Base-by-base conservation (phyloP, 305 asterid genomes). In the Solanum hybrid region DNA sequence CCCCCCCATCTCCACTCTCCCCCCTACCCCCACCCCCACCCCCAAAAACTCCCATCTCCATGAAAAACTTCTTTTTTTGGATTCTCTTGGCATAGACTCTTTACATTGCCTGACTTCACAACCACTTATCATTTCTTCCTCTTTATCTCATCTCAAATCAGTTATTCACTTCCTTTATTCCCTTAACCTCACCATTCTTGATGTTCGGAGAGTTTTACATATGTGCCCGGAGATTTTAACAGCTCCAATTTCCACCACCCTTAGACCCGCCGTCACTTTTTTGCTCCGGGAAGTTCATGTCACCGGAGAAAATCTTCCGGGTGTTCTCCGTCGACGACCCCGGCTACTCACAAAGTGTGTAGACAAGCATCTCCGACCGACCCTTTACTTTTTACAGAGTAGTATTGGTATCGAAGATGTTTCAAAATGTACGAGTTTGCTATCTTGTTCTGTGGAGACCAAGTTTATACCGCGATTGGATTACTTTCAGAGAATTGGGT, bases 251-350 rank as follows among this genome's bases (percentile, higher is more conserved):
- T 86, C 92, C 77, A 64, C 88, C 4, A 91, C 91, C 16, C 27
- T 95, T 3, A 90, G 95, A 56, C 97, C 98, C 4, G 97, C 98
- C 36, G 91, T 94, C 56, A 95, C 96, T 14, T 97, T 97, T 89
- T 95, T 96, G 90, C 97, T 97, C 89, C 96, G 97, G 14, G 99
- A 97, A 91, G 99, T 94, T 20, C 91, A 88, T 84, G 98, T 97
- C 12, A 82, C 89, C 4, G 89, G 93, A 71, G 86, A 89, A 85
- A 92, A 93, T 10, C 93, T 97, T 56, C 98, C 95, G 89, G 90
- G 91, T 92, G 97, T 96, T 89, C 94, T 97, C 92, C 95, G 95
- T 88, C 95, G 99, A 37, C 99, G 98, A 2, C 99, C 99, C 2
- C 94, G 98, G 40, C 96, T 97, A 60, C 95, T 96, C 10, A 90